Conservation (phyloP, 148 eudicot genomes). For the Rhododendron ovatum region DNA sequence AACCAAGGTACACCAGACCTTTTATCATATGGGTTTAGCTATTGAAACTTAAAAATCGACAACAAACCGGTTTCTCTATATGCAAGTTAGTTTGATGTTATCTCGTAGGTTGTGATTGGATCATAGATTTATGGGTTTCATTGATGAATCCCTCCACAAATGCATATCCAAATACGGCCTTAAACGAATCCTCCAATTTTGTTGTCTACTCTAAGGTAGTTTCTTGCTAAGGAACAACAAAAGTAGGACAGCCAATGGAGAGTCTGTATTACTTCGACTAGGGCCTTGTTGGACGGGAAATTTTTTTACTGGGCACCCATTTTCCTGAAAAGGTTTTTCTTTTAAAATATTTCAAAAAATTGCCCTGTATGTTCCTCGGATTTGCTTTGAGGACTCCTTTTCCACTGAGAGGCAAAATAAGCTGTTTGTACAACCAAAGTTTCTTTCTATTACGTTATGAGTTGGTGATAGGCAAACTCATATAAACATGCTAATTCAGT, state of each 20-base stretch:
- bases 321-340: neutral
- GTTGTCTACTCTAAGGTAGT: neutral
- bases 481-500: neutral
- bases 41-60: neutral
- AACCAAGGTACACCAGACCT: slow-evolving; percentile 49
- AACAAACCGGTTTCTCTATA: neutral
- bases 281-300: too few species aligned
- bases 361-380: neutral
- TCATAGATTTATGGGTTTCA: neutral
- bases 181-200: neutral
- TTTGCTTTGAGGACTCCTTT: neutral
- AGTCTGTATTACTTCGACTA: neutral
- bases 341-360: neutral
- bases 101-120: neutral
- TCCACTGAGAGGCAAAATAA: neutral
- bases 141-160: neutral
- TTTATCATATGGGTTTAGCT: neutral
- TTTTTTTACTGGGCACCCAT: too few species aligned
- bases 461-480: neutral
- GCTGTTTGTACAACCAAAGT: neutral
- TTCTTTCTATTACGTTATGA: neutral
- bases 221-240: neutral
- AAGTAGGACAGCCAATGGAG: neutral
- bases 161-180: neutral
- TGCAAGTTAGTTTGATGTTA: neutral